Base-by-base conservation (phyloP, 1,139 yeast genomes). In the Debaryomyces sp. region DNA sequence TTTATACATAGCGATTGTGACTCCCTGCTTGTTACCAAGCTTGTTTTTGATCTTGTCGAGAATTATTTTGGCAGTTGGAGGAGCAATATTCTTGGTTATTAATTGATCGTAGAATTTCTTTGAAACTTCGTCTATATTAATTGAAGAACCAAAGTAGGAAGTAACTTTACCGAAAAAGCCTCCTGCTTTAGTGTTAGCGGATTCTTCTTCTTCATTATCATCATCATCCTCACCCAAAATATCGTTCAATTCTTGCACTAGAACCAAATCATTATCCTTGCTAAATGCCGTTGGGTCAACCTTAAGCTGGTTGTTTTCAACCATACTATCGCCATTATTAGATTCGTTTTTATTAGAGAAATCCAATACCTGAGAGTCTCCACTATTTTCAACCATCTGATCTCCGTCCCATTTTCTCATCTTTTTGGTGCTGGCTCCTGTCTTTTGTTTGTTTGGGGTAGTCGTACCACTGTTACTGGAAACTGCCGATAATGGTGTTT, bases 391-490 rank as follows among this genome's bases (percentile, higher is more conserved):
- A 2, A 70, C 70, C 59, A 70, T 55, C 49, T 70, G 73, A 40
- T 71, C 76, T 43, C 73, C 75, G 29, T 71, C 69, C 81, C 81
- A 76, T 52, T 71, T 73, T 51, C 81, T 64, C 80, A 75, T 73
- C 55, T 73, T 75, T 35, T 37, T 37, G 29, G 33, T 13, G 39
- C 51, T 49, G 43, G 45, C 52, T 29, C 44, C 55, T 23, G 35
- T 32, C 34, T 29, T 53, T 48, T 53, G 52, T 48, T 55, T 53
- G 34, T 57, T 51, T 4, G 66, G 62, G 6, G 66, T 58, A 21
- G 49, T 47, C 3, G 58, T 50, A 7, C 57, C 59, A 27, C 55
- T 52, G 32, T 50, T 55, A 15, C 52, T 12, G 6, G 42, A 17
- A 9, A 26, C 41, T 1, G 22, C 5, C 10, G 29, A n/a, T 27